Evolutionary conservation across 176 grass and related monocot species (phyloP).

Genomic region (Eragrostis nindensis): DNA sequence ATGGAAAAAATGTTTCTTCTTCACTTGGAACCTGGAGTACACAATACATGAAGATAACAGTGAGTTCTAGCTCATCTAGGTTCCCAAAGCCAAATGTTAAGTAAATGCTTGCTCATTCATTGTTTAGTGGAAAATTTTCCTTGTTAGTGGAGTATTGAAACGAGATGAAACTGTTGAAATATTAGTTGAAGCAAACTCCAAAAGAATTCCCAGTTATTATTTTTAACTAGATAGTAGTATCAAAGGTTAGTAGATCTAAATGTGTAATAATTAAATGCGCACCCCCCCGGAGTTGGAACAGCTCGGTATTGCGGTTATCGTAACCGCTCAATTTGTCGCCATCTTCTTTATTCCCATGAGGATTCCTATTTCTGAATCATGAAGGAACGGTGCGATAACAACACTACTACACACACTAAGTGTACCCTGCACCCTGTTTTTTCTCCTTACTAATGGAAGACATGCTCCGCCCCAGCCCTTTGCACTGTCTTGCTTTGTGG

Average conservation of each 20-base stretch:
- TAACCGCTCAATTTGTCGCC: neutral
- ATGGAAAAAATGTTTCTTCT: constrained; percentile 89
- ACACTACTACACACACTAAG: neutral
- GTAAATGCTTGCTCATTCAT: neutral
- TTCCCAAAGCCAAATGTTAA: neutral
- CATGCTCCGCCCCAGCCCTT: too few species aligned
- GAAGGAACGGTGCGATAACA: neutral
- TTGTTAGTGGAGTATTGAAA: neutral
- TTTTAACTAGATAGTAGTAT: too few species aligned
- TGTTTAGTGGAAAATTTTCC: neutral
- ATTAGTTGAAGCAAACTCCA: neutral
- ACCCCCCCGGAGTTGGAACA: too few species aligned
- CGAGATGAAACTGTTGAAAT: neutral
- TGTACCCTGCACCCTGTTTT: constrained; percentile 83
- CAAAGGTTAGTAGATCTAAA: neutral
- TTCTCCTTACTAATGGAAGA: too few species aligned
- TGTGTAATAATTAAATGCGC: too few species aligned
- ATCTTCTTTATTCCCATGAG: neutral
- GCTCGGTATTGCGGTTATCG: neutral
- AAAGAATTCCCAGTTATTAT: too few species aligned
- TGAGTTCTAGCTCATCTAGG: neutral
- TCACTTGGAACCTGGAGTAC: constrained; percentile 72
- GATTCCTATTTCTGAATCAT: neutral
- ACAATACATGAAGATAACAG: neutral
- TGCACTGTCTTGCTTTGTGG: too few species aligned